Evolutionary conservation across 768 basidiomycete genomes (phyloP).

Genomic region (Russula emetica): DNA sequence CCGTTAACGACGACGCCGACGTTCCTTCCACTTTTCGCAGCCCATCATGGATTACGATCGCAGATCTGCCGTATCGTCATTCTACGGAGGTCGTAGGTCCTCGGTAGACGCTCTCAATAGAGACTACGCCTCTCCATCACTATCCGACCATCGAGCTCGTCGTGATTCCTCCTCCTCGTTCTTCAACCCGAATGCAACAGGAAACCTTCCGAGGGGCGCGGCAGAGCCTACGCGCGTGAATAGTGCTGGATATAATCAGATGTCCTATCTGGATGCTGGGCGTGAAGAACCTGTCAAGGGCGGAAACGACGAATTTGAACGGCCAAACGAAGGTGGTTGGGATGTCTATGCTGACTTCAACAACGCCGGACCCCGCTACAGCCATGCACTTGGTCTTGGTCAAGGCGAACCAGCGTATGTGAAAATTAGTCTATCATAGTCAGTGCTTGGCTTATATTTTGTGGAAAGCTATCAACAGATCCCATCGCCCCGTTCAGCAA

Average conservation of each 20-base stretch:
- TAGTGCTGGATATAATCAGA: slow-evolving; percentile 65
- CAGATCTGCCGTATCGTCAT: slow-evolving; percentile 75
- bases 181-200: slow-evolving; percentile 40
- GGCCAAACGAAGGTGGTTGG: slow-evolving; percentile 49
- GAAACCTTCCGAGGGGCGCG: slow-evolving; percentile 36
- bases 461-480: slow-evolving; percentile 27
- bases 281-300: slow-evolving; percentile 75
- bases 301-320: slow-evolving; percentile 64
- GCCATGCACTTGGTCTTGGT: slow-evolving; percentile 49
- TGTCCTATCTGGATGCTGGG: slow-evolving; percentile 63
- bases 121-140: slow-evolving; percentile 40
- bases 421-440: slow-evolving; percentile 24
- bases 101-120: slow-evolving; percentile 60
- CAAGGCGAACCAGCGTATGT: slow-evolving; percentile 47
- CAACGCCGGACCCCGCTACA: slow-evolving; percentile 76
- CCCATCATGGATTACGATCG: slow-evolving; percentile 66
- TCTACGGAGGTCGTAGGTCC: slow-evolving; percentile 61
- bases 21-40: not conserved
- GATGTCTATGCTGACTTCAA: slow-evolving; percentile 90
- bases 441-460: slow-evolving; percentile 5
- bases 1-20: slow-evolving; percentile 16
- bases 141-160: slow-evolving; percentile 38
- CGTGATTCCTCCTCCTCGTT: slow-evolving; percentile 75
- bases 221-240: slow-evolving; percentile 7
- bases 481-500: slow-evolving; percentile 24